Conservation (phyloP, 192 early-diverging fungal genomes). For the Coemansia sp. region DNA sequence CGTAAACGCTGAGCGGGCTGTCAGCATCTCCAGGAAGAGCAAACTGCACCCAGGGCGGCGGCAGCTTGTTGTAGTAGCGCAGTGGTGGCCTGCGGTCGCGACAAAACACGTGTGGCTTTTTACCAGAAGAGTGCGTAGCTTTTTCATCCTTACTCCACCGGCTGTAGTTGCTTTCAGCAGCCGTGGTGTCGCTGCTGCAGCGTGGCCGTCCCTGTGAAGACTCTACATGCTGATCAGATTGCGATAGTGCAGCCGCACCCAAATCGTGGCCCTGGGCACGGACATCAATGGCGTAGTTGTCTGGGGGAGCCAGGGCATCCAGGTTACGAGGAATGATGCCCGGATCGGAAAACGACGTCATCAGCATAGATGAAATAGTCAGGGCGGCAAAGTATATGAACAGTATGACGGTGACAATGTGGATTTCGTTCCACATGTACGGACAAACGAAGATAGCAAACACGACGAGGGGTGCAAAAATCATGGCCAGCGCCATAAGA, state of each 20-base stretch:
- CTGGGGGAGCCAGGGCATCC: slow-evolving; percentile 55
- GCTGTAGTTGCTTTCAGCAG: slow-evolving; percentile 2
- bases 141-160: neutral
- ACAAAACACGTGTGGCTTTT: neutral
- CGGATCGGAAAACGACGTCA: slow-evolving; percentile 74
- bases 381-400: slow-evolving; percentile 67
- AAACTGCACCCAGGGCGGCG: slow-evolving; percentile 49
- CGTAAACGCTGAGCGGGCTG: slow-evolving; percentile 45
- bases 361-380: slow-evolving; percentile 66
- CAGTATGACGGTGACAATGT: slow-evolving; percentile 63
- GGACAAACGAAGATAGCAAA: slow-evolving; percentile 68
- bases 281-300: slow-evolving; percentile 35
- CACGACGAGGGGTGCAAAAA: slow-evolving; percentile 60
- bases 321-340: slow-evolving; percentile 73
- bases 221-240: no score
- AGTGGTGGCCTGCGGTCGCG: slow-evolving; percentile 20
- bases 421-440: slow-evolving; percentile 62
- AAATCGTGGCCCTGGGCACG: neutral
- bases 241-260: neutral
- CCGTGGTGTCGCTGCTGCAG: neutral
- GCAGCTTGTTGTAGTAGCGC: slow-evolving; percentile 58
- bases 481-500: slow-evolving; percentile 56
- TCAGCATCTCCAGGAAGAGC: slow-evolving; percentile 25
- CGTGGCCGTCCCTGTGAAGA: neutral
- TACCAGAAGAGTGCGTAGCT: no score